Base-by-base conservation (phyloP, 2,329 filamentous ascomycete genomes). In the Exophiala oligosperma region DNA sequence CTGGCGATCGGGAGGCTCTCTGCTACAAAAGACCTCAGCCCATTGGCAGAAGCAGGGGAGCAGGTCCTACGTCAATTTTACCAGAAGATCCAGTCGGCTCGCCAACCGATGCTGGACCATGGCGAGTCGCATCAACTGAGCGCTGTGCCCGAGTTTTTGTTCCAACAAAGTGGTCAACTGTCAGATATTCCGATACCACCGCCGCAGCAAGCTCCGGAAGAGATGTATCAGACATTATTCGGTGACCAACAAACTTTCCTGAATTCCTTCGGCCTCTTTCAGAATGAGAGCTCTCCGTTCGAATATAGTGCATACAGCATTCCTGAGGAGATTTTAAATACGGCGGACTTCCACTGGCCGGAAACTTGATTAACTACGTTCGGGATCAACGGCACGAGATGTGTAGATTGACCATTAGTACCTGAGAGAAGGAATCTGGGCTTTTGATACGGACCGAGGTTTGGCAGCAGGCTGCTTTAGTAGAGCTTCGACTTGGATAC, bases 11-110 rank as follows among this genome's bases (percentile, higher is more conserved):
- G 50, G 8, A 14, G 40, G 11, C 50, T 52, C 38, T 37, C 50
- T 17, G 23, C 40, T 7, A 52, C 41, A n/a, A 52, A 44, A 32
- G 50, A 52, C 17, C 8, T 21, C 2, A 52, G 38, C 21, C 50
- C 50, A 8, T 32, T 52, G 21, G 50, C 50, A 8, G 50, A 44
- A n/a, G 17, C 37, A 21, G 50, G 50, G 2, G 50, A 52, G 24
- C 50, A 32, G n/a, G 26, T 52, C 12, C 14, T 52, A 21, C 50
- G 50, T 4, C 50, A 44, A 11, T 52, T 52, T 43, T 52, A 44
- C 38, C 49, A 51, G 8, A 51, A 51, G 14, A 40, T 51, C 17
- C 49, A 51, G 21, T n/a, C 17, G 6, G 48, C 28, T 37, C 48
- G 48, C 5, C 48, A 12, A n/a, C 24, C 24, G 17, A n/a, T n/a